These are phyloP conservation scores for Botrytis cinerea DNA, from an alignment of 2,329 filamentous ascomycete genomes.

Conservation along the genomic window DNA sequence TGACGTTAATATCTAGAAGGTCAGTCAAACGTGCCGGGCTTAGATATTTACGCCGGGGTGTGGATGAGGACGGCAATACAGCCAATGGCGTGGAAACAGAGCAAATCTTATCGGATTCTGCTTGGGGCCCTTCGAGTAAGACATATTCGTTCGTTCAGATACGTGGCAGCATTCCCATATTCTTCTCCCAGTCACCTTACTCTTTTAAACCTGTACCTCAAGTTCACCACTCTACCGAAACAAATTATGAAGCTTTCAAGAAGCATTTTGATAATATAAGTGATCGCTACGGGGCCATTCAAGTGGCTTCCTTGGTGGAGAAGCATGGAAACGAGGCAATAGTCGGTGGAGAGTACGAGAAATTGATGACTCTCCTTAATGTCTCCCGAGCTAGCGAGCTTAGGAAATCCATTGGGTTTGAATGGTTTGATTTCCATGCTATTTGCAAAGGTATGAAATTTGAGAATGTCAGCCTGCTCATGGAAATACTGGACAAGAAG, in stretches of 20 bases:
- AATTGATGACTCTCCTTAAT: constrained; percentile 67
- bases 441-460: constrained; percentile 97
- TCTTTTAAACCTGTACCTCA: constrained; percentile 85
- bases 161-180: constrained; percentile 88
- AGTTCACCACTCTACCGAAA: constrained; percentile 75
- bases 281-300: constrained; percentile 72
- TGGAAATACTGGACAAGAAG: constrained; percentile 68
- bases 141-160: constrained; percentile 84
- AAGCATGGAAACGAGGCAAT: constrained; percentile 80
- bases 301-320: constrained; percentile 83
- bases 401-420: constrained; percentile 60
- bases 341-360: constrained; percentile 77
- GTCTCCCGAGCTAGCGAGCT: constrained; percentile 51
- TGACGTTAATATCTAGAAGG: constrained; percentile 91
- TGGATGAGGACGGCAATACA: constrained; percentile 84
- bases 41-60: constrained; percentile 84
- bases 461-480: constrained; percentile 82
- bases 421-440: constrained; percentile 97
- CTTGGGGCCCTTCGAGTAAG: constrained; percentile 62
- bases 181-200: constrained; percentile 94
- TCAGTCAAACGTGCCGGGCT: constrained; percentile 84
- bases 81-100: constrained; percentile 96
- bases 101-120: constrained; percentile 77
- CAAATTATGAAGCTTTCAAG: constrained; percentile 76
- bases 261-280: constrained; percentile 74